Conservation (phyloP, 257 asterid species). For the Solanum sitiens region DNA sequence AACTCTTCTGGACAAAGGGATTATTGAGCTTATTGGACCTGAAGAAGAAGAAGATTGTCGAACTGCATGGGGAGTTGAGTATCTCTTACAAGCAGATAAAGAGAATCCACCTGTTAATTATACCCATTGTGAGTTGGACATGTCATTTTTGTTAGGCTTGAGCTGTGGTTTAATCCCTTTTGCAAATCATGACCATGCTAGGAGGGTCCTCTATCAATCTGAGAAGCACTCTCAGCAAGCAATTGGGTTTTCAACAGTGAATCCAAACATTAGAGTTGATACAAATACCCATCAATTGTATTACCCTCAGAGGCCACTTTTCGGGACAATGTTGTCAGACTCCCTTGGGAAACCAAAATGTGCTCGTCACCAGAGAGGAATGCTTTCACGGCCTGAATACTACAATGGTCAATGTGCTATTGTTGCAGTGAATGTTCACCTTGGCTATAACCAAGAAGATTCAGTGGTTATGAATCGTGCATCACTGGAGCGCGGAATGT, state of each 20-base stretch:
- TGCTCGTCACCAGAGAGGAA: slow-evolving; percentile 36
- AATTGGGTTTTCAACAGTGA: slow-evolving; percentile 71
- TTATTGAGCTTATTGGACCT: slow-evolving; percentile 75
- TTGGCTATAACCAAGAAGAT: slow-evolving; percentile 93
- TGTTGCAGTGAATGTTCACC: slow-evolving; percentile 90
- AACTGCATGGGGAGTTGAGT: slow-evolving; percentile 74
- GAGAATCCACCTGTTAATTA: slow-evolving; percentile 56
- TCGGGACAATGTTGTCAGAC: slow-evolving; percentile 64
- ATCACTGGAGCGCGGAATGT: slow-evolving; percentile 94
- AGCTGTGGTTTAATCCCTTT: slow-evolving; percentile 90
- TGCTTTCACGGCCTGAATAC: slow-evolving; percentile 75
- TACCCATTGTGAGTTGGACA: slow-evolving; percentile 81
- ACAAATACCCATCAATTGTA: slow-evolving; percentile 73
- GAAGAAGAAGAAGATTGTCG: slow-evolving; percentile 94
- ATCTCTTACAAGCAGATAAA: slow-evolving; percentile 41
- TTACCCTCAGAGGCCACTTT: slow-evolving; percentile 88
- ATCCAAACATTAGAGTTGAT: slow-evolving; percentile 57
- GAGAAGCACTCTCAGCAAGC: slow-evolving; percentile 99
- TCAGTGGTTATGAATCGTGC: slow-evolving; percentile 91
- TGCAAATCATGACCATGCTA: slow-evolving; percentile 86
- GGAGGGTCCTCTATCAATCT: slow-evolving; percentile 81
- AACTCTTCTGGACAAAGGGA: slow-evolving; percentile 54
- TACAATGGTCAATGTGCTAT: slow-evolving; percentile 91
- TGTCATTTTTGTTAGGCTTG: slow-evolving; percentile 68
- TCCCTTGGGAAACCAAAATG: slow-evolving; percentile 63